Evolutionary conservation across 1,139 yeast species (phyloP).

Genomic region (Protomyces pachydermus): DNA sequence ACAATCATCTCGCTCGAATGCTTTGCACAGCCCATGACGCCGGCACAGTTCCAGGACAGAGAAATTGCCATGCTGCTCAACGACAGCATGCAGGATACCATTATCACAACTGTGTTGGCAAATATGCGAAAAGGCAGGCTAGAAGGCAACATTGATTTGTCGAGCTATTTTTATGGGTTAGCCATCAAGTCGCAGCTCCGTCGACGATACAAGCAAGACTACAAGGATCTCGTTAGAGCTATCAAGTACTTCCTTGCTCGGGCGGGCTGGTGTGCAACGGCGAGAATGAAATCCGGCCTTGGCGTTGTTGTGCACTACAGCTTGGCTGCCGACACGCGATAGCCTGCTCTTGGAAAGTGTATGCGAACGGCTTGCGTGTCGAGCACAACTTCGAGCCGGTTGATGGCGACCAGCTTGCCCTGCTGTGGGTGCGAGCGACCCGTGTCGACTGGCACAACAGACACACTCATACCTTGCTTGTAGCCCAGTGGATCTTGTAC

Average conservation of each 20-base stretch:
- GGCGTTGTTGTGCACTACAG: background rate
- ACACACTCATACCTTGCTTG: background rate
- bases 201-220: background rate
- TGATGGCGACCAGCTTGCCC: conserved; percentile 7
- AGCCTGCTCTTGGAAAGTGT: conserved; percentile 13
- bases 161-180: background rate
- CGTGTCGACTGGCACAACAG: conserved; percentile 22
- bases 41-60: background rate
- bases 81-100: background rate
- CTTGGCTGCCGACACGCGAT: conserved; percentile 1
- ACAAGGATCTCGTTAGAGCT: background rate
- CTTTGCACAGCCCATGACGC: background rate
- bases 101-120: background rate
- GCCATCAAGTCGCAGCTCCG: background rate
- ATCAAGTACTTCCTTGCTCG: background rate
- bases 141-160: background rate
- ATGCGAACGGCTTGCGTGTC: conserved; percentile 1
- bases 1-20: background rate
- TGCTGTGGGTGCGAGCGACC: conserved; percentile 19
- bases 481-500: conserved; percentile 6
- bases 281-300: background rate
- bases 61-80: background rate
- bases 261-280: background rate
- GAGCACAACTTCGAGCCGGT: conserved; percentile 3
- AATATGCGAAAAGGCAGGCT: background rate